phyloP scores from a whole-genome alignment of 2,329 filamentous ascomycete genomes.

The Trichoderma sp. region DNA sequence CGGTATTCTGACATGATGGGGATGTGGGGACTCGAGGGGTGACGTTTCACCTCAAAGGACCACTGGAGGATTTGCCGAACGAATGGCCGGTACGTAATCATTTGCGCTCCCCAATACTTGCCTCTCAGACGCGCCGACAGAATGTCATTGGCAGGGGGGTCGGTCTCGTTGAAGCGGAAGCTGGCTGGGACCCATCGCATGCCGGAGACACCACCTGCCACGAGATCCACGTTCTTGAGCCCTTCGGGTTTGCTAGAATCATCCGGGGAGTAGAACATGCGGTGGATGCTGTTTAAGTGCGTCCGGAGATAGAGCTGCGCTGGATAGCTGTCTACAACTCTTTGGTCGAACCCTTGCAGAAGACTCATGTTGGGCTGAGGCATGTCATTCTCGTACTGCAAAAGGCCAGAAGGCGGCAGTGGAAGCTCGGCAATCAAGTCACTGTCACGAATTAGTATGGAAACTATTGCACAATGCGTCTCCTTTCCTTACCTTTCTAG shows the following conservation, averaged over 20 bases:
- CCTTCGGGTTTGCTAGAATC: conserved; percentile 35
- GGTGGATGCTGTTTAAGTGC: conserved; percentile 62
- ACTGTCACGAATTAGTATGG: conserved; percentile 43
- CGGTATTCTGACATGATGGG: conserved; percentile 37
- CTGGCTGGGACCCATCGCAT: conserved; percentile 48
- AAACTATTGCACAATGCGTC: not conserved
- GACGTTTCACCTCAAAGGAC: conserved; percentile 38
- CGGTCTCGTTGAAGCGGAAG: conserved; percentile 61
- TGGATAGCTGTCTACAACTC: conserved; percentile 58
- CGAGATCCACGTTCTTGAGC: conserved; percentile 47
- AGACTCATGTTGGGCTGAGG: conserved; percentile 60
- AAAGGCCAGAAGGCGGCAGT: conserved; percentile 58
- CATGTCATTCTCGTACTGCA: conserved; percentile 63
- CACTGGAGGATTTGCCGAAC: conserved; percentile 55
- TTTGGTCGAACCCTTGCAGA: conserved; percentile 42
- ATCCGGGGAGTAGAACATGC: conserved; percentile 51
- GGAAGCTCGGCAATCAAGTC: conserved; percentile 88
- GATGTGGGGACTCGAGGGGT: conserved; percentile 35
- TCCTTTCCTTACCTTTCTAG: conserved; percentile 68
- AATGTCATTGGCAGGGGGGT: conserved; percentile 72
- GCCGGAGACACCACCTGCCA: conserved; percentile 43
- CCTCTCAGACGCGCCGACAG: conserved; percentile 80
- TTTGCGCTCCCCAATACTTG: conserved; percentile 91
- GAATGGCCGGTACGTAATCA: conserved; percentile 85
- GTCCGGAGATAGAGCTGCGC: conserved; percentile 65